Conservation (phyloP, 208 protist species). For the Wallacemonas sp. region DNA sequence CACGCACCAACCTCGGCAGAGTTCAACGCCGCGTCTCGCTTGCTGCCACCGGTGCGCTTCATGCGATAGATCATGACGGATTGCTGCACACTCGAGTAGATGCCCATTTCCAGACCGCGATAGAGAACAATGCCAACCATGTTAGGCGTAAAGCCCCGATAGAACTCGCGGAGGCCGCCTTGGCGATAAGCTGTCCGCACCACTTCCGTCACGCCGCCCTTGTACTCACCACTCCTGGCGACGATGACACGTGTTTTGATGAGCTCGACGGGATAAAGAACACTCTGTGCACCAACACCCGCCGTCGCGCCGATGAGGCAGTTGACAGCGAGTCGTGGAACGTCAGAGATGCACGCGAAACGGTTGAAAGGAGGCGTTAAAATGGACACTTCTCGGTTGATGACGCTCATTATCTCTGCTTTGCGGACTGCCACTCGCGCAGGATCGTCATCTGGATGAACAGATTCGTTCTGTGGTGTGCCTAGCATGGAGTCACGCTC, state of each 20-base stretch:
- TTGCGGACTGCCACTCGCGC: neutral
- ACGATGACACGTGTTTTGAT: constrained; percentile 89
- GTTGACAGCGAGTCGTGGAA: constrained; percentile 78
- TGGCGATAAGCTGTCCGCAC: constrained; percentile 54
- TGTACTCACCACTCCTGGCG: constrained; percentile 66
- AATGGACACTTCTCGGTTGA: constrained; percentile 52
- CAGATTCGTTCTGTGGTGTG: constrained; percentile 8
- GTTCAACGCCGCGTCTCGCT: constrained; percentile 65
- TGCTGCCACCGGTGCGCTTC: constrained; percentile 50
- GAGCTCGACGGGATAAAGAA: constrained; percentile 91
- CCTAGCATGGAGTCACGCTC: constrained; percentile 45
- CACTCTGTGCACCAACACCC: constrained; percentile 82
- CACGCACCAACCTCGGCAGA: constrained; percentile 68
- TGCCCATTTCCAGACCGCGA: constrained; percentile 86
- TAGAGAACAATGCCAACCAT: constrained; percentile 89
- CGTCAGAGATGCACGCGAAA: constrained; percentile 32
- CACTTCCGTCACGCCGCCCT: constrained; percentile 64
- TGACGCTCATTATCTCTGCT: constrained; percentile 23
- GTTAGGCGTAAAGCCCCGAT: constrained; percentile 79
- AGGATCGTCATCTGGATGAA: constrained; percentile 6
- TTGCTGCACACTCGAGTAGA: constrained; percentile 87
- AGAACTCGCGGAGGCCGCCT: constrained; percentile 83
- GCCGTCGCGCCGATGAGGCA: constrained; percentile 82
- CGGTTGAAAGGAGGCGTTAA: constrained; percentile 62
- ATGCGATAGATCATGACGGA: constrained; percentile 86